Evolutionary conservation across 164 flowering plant genomes (phyloP).

Genomic region (Platanus orientalis): DNA sequence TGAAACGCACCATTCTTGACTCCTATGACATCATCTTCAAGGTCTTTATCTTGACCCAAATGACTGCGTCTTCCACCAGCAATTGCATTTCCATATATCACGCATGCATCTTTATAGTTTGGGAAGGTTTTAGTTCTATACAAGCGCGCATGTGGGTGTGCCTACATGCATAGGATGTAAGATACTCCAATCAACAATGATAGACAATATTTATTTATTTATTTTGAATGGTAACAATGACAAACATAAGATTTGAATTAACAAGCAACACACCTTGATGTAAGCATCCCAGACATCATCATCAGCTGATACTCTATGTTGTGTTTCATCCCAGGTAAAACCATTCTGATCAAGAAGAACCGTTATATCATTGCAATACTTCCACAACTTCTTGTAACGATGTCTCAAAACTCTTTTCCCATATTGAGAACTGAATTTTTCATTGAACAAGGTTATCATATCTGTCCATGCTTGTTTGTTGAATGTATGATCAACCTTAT

Average conservation of each 20-base stretch:
- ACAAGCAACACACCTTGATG: background rate
- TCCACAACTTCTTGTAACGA: background rate
- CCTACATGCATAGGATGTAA: conserved; percentile 22
- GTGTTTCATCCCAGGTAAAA: background rate
- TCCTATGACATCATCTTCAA: conserved; percentile 18
- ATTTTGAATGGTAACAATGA: too few relatives aligned
- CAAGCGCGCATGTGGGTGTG: conserved; percentile 37
- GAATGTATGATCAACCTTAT: background rate
- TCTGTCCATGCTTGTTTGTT: conserved; percentile 1
- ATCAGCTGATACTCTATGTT: background rate
- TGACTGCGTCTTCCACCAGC: conserved; percentile 13
- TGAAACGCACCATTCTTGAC: conserved; percentile 28
- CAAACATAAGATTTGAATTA: background rate
- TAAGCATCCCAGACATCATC: conserved; percentile 1
- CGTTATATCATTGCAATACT: background rate
- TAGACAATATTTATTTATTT: background rate
- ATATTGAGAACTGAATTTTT: background rate
- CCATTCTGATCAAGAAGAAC: background rate
- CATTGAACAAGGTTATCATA: background rate
- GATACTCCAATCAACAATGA: background rate
- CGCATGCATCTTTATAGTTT: conserved; percentile 33
- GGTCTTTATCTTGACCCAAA: conserved; percentile 17
- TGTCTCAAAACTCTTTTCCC: background rate
- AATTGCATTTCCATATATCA: conserved; percentile 31
- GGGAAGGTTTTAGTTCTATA: conserved; percentile 44